Conservation (phyloP, 768 basidiomycete species). For the Lentinus tigrinus region DNA sequence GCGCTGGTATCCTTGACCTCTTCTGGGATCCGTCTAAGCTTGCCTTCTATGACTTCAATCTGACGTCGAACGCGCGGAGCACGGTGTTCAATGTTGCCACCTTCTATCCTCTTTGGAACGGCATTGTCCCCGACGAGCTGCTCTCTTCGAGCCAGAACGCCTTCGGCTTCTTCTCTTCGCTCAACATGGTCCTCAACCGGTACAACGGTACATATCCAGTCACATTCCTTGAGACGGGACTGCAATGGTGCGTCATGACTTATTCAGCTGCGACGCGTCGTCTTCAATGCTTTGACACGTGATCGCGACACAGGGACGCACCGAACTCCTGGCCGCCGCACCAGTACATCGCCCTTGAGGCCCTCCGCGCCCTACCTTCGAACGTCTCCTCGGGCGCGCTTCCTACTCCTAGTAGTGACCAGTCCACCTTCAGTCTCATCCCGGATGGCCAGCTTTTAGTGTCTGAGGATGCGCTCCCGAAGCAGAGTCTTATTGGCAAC, state of each 20-base stretch:
- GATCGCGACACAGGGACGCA: slow-evolving; percentile 53
- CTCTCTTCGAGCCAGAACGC: slow-evolving; percentile 54
- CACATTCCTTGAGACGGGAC: slow-evolving; percentile 74
- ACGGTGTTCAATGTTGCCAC: slow-evolving; percentile 69
- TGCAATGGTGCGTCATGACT: slow-evolving; percentile 67
- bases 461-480: slow-evolving; percentile 65
- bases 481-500: slow-evolving; percentile 52
- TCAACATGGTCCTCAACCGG: slow-evolving; percentile 77
- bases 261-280: not conserved
- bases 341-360: slow-evolving; percentile 77
- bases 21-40: slow-evolving; percentile 80
- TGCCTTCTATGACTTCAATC: slow-evolving; percentile 92
- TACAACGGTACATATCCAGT: slow-evolving; percentile 88
- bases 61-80: slow-evolving; percentile 64
- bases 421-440: slow-evolving; percentile 66
- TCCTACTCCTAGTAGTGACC: slow-evolving; percentile 47
- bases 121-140: slow-evolving; percentile 77
- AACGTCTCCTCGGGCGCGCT: slow-evolving; percentile 62
- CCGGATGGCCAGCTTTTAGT: slow-evolving; percentile 82
- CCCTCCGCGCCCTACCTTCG: slow-evolving; percentile 70
- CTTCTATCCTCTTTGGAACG: slow-evolving; percentile 86
- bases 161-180: slow-evolving; percentile 68
- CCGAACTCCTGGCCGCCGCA: slow-evolving; percentile 92
- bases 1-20: slow-evolving; percentile 78
- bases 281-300: not conserved